Base-by-base conservation (phyloP, 345 rosid genomes). In the Carallia pectinifolia region DNA sequence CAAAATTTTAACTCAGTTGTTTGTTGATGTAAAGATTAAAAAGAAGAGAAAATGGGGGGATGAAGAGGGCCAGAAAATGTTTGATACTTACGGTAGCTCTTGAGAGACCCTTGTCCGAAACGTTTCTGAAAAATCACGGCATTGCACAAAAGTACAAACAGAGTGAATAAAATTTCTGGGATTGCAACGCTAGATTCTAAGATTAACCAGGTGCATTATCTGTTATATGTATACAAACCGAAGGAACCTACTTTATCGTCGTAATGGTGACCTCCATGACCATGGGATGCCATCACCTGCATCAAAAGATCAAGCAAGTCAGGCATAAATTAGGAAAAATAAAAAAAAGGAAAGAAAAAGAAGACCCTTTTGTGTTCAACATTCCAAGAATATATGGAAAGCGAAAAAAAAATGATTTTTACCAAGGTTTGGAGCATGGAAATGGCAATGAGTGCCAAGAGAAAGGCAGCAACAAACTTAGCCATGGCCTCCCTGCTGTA, bases 391-490 rank as follows among this genome's bases (percentile, higher is more conserved):
- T 13, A 3, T 44, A 44, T 13, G 4, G 50, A 44, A 44, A 44
- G 17, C 1, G 1, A 12, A 3, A 7, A 38, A 40, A 10, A 44
- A 44, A 3, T 12, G 17, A 44, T 58, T 38, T 23, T 61, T 80
- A 90, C 96, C 83, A 81, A 37, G 60, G 90, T 75, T 74, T 90
- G 91, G 63, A 90, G 83, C 88, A 86, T 78, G 80, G 84, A 82
- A 66, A 86, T 73, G 78, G 86, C 88, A 77, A 88, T 53, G 84
- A 88, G 91, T 53, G 77, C 81, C 73, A 90, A 50, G 77, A 90
- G 78, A 66, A 88, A 71, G 64, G 81, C 56, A 76, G 79, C 86
- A 63, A 66, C 68, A 70, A 67, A 73, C 77, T 85, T 90, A 30
- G 89, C 89, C 92, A 86, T 87, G 75, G 69, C 71, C 47, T 67